Base-by-base conservation (phyloP, 2,329 filamentous ascomycete species). In the Cladosporium sp. region DNA sequence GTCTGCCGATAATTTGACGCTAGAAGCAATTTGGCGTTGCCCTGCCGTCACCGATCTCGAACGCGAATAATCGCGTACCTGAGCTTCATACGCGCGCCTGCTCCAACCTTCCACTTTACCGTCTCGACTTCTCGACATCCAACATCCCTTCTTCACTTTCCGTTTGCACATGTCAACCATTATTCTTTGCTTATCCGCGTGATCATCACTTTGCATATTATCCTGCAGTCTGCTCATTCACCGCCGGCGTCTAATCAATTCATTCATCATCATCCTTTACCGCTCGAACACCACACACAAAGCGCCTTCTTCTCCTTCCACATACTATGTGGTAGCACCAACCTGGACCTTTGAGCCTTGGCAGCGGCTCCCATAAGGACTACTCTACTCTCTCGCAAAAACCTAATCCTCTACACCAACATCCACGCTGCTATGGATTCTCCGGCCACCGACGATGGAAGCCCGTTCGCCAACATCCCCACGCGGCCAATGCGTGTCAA, bases 401-500 rank as follows among this genome's bases (percentile, higher is more conserved):
- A 54, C 71, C 68, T 67, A 68, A 67, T 69, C 70, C 64, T 71
- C 64, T 53, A 66, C 63, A 64, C 68, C 58, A 34, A 74, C 73
- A 70, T 73, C 72, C 64, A 68, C 66, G 62, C 65, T 48, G 56
- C 46, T 49, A 64, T 64, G 59, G 54, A 66, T 56, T 58, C 60
- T 8, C 64, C 64, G 7, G 34, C 59, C 21, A 49, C 56, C 64
- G 66, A 66, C 43, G 68, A 69, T 58, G 71, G 66, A 53, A 67
- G 65, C 63, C 71, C 71, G 30, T 73, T 76, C 57, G 72, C 70
- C 63, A 72, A 75, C 64, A 74, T 78, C 34, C 76, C 75, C 21
- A 77, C 76, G 69, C 75, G 76, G 71, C 77, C 79, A 54, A 84
- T 84, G 82, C 79, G 81, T 79, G 93, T 98, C 79, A 98, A 98